These are phyloP conservation scores for Teunomyces funiuensis DNA, from an alignment of 805 yeast species.

Conservation along the genomic window DNA sequence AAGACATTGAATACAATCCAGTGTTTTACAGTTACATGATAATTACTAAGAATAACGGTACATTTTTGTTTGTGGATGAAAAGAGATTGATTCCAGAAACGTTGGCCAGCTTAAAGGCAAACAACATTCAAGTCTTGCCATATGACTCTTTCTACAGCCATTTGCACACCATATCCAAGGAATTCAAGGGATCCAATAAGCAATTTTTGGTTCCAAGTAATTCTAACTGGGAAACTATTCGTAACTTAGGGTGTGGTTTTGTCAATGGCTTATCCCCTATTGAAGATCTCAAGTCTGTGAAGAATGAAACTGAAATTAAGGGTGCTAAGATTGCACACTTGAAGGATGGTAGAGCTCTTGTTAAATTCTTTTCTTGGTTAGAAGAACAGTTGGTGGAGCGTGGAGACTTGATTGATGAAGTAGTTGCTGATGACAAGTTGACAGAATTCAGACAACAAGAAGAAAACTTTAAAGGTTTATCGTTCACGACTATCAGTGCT, in stretches of 20 bases:
- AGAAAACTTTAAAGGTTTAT: constrained; percentile 56
- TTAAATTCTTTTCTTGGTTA: constrained; percentile 57
- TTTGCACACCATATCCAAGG: constrained; percentile 38
- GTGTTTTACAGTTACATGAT: constrained; percentile 47
- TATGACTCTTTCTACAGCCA: constrained; percentile 49
- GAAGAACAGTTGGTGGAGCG: constrained; percentile 49
- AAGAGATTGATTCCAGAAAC: constrained; percentile 37
- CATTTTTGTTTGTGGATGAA: constrained; percentile 44
- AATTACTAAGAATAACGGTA: constrained; percentile 26
- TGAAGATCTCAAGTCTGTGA: constrained; percentile 52
- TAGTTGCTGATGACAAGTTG: constrained; percentile 55
- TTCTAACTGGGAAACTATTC: constrained; percentile 42
- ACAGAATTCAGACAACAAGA: constrained; percentile 39
- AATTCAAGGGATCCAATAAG: constrained; percentile 28
- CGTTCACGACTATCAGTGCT: constrained; percentile 74
- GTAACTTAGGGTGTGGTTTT: constrained; percentile 32
- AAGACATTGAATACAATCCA: constrained; percentile 56
- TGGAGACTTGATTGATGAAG: constrained; percentile 51
- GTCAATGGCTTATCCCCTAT: constrained; percentile 38
- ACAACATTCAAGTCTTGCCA: constrained; percentile 32
- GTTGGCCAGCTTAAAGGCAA: constrained; percentile 21
- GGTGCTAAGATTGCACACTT: constrained; percentile 55
- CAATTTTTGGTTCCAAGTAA: constrained; percentile 30
- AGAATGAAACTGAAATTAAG: constrained; percentile 47
- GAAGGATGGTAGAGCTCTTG: constrained; percentile 58